Percentiles rank a stretch among this genome's conserved stretches.
Conservation (phyloP, 495 filamentous ascomycete species). For the Cryomyces minteri region DNA sequence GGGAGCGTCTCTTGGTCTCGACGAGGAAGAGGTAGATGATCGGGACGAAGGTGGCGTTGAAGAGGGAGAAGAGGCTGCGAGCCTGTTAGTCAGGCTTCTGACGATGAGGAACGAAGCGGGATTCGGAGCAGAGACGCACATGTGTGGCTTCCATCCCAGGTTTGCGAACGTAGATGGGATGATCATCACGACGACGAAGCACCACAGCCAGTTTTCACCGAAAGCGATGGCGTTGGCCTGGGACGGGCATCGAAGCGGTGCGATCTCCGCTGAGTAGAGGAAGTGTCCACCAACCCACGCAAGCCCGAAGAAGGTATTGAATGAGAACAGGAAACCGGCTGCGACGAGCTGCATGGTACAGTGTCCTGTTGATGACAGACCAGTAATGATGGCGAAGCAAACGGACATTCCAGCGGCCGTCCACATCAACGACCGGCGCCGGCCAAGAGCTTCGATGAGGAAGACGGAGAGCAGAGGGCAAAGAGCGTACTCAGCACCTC, state of each 20-base stretch:
- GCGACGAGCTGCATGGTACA: conserved; percentile 26
- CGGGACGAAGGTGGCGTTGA: conserved; percentile 3
- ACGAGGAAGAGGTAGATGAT: conserved; percentile 5
- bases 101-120: too few relatives aligned
- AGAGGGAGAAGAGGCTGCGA: conserved; percentile 2
- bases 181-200: conserved; percentile 4
- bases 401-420: conserved; percentile 48
- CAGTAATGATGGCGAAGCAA: conserved; percentile 52
- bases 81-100: too few relatives aligned
- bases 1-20: not conserved
- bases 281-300: conserved; percentile 64
- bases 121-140: too few relatives aligned
- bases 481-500: conserved; percentile 56
- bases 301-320: conserved; percentile 59
- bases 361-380: conserved; percentile 18
- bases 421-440: conserved; percentile 51
- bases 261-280: conserved; percentile 60
- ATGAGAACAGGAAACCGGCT: conserved; percentile 48
- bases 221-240: conserved; percentile 53
- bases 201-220: conserved; percentile 2
- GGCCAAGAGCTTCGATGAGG: conserved; percentile 43
- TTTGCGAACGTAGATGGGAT: conserved; percentile 4
- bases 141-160: conserved; percentile 2
- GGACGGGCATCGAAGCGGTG: conserved; percentile 50
- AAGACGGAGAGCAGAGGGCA: conserved; percentile 55